Conservation (phyloP, 2,329 filamentous ascomycete genomes). For the Parascedosporium putredinis region DNA sequence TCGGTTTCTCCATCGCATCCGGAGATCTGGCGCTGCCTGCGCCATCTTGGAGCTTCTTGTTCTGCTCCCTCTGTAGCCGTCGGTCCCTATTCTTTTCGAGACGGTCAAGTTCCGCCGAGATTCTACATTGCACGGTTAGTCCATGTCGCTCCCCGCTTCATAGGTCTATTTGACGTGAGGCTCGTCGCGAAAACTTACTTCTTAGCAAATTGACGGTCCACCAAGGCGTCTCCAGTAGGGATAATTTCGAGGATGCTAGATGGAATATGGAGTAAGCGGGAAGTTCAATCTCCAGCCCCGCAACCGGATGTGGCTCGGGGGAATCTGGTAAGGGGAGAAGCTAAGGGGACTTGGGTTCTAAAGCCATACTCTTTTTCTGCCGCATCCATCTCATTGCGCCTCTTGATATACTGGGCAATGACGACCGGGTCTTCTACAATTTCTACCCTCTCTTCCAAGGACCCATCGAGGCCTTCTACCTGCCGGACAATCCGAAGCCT, state of each 20-base stretch:
- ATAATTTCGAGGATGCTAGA: slow-evolving; percentile 38
- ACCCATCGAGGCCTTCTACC: slow-evolving; percentile 30
- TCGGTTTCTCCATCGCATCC: slow-evolving; percentile 31
- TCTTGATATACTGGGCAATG: slow-evolving; percentile 78
- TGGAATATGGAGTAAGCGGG: slow-evolving; percentile 28
- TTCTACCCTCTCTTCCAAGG: slow-evolving; percentile 54
- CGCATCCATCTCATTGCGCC: slow-evolving; percentile 61
- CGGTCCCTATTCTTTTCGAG: slow-evolving; percentile 88
- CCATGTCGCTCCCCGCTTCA: neutral
- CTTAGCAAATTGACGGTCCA: slow-evolving; percentile 38
- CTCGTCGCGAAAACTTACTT: slow-evolving; percentile 15
- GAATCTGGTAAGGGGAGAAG: slow-evolving; percentile 1
- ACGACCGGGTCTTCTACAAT: slow-evolving; percentile 72
- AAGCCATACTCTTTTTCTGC: slow-evolving; percentile 63
- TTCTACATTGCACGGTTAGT: slow-evolving; percentile 9
- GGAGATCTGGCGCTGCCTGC: slow-evolving; percentile 39
- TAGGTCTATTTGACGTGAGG: neutral
- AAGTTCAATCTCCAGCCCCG: slow-evolving; percentile 23
- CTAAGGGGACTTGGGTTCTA: neutral
- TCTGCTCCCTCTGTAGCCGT: slow-evolving; percentile 79
- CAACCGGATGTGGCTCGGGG: slow-evolving; percentile 3
- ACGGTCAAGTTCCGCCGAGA: slow-evolving; percentile 67
- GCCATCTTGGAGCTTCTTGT: slow-evolving; percentile 49
- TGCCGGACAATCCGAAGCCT: slow-evolving; percentile 63
- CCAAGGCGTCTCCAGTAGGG: slow-evolving; percentile 39